Conservation (phyloP, 805 yeast species). For the Candida arabinofermentans region DNA sequence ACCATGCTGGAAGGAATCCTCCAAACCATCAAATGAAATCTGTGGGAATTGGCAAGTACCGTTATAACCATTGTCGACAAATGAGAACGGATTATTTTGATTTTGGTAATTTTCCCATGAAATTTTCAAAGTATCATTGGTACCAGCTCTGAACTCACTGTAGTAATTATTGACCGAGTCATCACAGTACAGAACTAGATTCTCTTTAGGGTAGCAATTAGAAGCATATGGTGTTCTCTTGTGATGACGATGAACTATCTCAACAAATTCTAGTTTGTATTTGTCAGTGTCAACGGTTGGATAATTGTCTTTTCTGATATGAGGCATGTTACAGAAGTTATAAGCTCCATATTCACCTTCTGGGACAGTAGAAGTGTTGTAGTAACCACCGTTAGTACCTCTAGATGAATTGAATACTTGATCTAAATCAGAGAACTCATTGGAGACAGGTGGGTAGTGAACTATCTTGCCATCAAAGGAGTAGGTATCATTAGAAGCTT, state of each 20-base stretch:
- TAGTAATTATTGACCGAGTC: constrained; percentile 28
- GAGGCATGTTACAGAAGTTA: constrained; percentile 45
- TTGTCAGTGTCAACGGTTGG: constrained; percentile 16
- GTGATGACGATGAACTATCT: constrained; percentile 41
- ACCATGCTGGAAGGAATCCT: constrained; percentile 39
- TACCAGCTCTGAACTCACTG: constrained; percentile 14
- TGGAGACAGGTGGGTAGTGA: constrained; percentile 14
- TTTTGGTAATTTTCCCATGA: constrained; percentile 25
- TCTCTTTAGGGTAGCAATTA: constrained; percentile 33
- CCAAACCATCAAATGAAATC: constrained; percentile 36
- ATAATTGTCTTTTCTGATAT: constrained; percentile 32
- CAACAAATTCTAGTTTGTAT: constrained; percentile 34
- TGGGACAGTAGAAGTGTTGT: constrained; percentile 20
- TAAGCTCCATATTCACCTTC: constrained; percentile 32
- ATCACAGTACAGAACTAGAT: constrained; percentile 25
- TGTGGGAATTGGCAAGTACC: constrained; percentile 38
- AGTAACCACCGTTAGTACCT: constrained; percentile 27
- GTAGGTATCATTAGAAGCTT: not conserved
- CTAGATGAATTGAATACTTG: constrained; percentile 20
- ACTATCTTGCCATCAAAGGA: constrained; percentile 9
- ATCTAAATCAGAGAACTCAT: constrained; percentile 17
- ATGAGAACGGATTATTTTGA: constrained; percentile 26
- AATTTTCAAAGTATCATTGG: constrained; percentile 10
- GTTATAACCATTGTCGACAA: constrained; percentile 22
- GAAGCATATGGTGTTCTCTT: constrained; percentile 38